A percentile compares a stretch with the other conserved stretches of the same genome.
Conservation (phyloP, 345 rosid species). For the Melastoma malabathricum region DNA sequence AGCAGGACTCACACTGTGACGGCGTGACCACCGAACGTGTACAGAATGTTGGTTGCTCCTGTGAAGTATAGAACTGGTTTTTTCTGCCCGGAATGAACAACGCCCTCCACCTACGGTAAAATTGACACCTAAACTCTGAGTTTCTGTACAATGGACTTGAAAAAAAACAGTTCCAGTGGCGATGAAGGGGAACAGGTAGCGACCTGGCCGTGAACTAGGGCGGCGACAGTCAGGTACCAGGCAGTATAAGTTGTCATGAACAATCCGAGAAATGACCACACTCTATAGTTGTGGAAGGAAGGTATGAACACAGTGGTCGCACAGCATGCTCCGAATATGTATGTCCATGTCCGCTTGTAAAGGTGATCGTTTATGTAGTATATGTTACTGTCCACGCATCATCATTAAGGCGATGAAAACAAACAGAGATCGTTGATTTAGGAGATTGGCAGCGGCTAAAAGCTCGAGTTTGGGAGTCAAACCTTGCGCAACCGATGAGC, state of each 20-base stretch:
- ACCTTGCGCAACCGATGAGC: conserved; percentile 83
- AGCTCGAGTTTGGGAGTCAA: neutral
- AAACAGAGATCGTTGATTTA: neutral
- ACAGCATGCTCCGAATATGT: conserved; percentile 83
- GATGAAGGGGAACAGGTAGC: neutral
- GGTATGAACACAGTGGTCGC: conserved; percentile 74
- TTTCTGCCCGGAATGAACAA: conserved; percentile 48
- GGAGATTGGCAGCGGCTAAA: neutral
- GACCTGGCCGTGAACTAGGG: conserved; percentile 63
- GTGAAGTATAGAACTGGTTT: conserved; percentile 64
- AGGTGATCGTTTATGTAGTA: conserved; percentile 63
- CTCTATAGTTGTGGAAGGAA: conserved; percentile 70
- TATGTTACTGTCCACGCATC: conserved; percentile 41
- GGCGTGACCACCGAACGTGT: conserved; percentile 88
- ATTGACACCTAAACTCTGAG: neutral
- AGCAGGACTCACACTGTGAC: conserved; percentile 55
- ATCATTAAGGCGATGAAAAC: neutral
- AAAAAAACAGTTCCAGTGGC: neutral
- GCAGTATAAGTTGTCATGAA: conserved; percentile 85
- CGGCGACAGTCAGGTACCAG: conserved; percentile 65
- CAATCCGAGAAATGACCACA: conserved; percentile 81
- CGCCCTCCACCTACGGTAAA: conserved; percentile 35
- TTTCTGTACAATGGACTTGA: neutral
- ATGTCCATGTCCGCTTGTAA: conserved; percentile 90
- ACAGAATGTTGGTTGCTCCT: conserved; percentile 79